Conservation (phyloP, 495 filamentous ascomycete species). For the Neurospora sp. region DNA sequence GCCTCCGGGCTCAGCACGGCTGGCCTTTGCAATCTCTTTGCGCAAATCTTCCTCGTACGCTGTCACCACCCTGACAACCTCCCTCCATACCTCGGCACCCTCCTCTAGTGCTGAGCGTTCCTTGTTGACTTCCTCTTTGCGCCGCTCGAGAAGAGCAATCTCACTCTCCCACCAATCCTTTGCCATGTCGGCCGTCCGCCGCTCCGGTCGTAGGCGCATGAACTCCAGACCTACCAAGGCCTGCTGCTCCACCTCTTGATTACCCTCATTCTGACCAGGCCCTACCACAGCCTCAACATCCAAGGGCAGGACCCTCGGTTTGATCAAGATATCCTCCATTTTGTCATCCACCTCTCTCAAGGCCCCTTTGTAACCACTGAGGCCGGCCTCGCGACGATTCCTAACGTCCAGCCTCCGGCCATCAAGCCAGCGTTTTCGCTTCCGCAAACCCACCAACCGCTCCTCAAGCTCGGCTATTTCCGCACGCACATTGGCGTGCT, state of each 20-base stretch:
- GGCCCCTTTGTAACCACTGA: constrained; percentile 42
- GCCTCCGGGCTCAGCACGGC: constrained; percentile 3
- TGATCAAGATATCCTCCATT: constrained; percentile 62
- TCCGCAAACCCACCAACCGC: constrained; percentile 57
- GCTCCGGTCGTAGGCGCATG: constrained; percentile 50
- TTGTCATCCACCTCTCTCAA: constrained; percentile 68
- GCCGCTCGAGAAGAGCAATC: constrained; percentile 43
- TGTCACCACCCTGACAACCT: constrained; percentile 50
- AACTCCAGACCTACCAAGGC: constrained; percentile 31
- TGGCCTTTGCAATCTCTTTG: constrained; percentile 36
- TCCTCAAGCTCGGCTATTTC: constrained; percentile 53
- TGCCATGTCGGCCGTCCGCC: constrained; percentile 69
- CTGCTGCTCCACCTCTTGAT: constrained; percentile 3
- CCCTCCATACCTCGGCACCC: constrained; percentile 72
- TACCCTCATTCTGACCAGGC: constrained; percentile 13
- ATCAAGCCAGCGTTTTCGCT: constrained; percentile 49
- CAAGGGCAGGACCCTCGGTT: constrained; percentile 38
- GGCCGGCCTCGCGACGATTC: constrained; percentile 45
- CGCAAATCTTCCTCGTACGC: constrained; percentile 59
- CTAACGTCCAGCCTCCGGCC: constrained; percentile 51
- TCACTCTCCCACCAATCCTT: constrained; percentile 67
- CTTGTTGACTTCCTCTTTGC: constrained; percentile 49
- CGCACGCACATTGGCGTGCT: constrained; percentile 42
- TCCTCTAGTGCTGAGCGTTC: constrained; percentile 76
- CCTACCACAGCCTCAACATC: constrained; percentile 28